These are phyloP conservation scores for Kuraishia piskuri DNA, from an alignment of 805 yeast genomes.

Conservation along the genomic window DNA sequence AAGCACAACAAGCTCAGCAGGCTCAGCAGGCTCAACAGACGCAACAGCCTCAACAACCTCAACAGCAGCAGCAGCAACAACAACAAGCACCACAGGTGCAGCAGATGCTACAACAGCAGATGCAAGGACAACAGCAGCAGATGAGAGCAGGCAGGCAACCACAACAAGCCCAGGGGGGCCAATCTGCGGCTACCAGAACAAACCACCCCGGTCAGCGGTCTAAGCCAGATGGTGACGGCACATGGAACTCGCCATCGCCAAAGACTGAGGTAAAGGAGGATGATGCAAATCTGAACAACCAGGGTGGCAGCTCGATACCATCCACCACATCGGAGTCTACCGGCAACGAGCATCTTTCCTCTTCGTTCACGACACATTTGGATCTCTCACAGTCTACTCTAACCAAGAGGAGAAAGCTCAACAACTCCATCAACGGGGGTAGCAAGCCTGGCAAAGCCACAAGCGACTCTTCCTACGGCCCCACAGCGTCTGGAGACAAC, in stretches of 20 bases:
- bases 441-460: neutral
- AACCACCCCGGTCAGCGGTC: neutral
- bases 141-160: neutral
- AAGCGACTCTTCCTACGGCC: neutral
- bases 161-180: neutral
- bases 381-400: constrained; percentile 2
- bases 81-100: neutral
- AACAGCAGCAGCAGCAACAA: neutral
- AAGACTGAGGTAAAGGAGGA: neutral
- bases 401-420: constrained; percentile 2
- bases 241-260: neutral
- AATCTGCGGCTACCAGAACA: neutral
- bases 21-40: neutral
- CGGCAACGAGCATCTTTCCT: neutral
- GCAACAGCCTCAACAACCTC: constrained; percentile 2
- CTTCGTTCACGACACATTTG: neutral
- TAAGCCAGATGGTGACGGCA: neutral
- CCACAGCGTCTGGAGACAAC: neutral
- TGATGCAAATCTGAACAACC: neutral
- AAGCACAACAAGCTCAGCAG: neutral
- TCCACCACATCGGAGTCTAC: neutral
- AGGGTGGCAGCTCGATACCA: neutral
- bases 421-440: neutral
- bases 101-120: constrained; percentile 3
- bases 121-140: neutral